Evolutionary conservation across 2,329 filamentous ascomycete genomes (phyloP).

Genomic region (Fusarium kyushuense): DNA sequence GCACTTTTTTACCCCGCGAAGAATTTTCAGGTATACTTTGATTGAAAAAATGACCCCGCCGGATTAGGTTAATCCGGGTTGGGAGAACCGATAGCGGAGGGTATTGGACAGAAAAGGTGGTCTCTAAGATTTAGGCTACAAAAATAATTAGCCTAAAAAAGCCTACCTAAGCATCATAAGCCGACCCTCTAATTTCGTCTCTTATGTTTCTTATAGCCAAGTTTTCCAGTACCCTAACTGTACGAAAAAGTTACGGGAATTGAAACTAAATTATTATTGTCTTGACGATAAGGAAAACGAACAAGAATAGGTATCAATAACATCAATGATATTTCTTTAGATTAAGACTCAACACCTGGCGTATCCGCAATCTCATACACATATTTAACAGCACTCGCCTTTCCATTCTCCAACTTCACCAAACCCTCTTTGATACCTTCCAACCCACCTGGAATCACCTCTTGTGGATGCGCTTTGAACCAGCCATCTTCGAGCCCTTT

Average conservation of each 20-base stretch:
- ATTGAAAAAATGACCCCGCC: conserved; percentile 1
- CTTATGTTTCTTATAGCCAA: too few relatives aligned
- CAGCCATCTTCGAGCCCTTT: conserved; percentile 23
- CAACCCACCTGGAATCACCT: conserved; percentile 24
- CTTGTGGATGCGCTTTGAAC: conserved; percentile 25
- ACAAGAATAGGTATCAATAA: too few relatives aligned
- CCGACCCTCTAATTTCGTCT: too few relatives aligned
- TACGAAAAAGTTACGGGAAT: conserved; percentile 1
- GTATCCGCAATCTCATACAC: conserved; percentile 27
- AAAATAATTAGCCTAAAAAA: too few relatives aligned
- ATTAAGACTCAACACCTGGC: not conserved
- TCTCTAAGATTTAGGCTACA: too few relatives aligned
- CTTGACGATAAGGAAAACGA: not conserved
- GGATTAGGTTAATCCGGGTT: conserved; percentile 6
- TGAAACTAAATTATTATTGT: not conserved
- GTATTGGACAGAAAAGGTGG: too few relatives aligned
- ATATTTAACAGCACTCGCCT: conserved; percentile 28
- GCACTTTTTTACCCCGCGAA: conserved; percentile 12
- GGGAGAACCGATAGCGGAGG: conserved; percentile 3
- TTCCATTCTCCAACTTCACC: not conserved
- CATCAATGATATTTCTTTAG: too few relatives aligned
- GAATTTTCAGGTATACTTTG: not conserved
- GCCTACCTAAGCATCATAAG: too few relatives aligned
- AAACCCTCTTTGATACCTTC: conserved; percentile 18
- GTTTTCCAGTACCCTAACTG: too few relatives aligned